Base-by-base conservation (phyloP, 2,329 filamentous ascomycete genomes). In the Botrytis medusae region DNA sequence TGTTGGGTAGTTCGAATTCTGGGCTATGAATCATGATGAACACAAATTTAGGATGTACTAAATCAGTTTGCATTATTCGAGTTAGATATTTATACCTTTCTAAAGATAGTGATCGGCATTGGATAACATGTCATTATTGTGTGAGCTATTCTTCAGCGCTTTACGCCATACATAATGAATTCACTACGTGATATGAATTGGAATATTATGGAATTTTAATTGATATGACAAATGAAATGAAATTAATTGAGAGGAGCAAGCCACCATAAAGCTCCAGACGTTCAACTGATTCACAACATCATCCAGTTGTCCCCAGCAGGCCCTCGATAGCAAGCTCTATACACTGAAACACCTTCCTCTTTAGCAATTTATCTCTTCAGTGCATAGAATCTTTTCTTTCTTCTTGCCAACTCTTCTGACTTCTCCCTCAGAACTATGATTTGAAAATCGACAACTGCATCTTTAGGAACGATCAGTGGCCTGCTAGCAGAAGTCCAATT, bases 361-460 rank as follows among this genome's bases (percentile, higher is more conserved):
- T 44, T 14, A 64, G 25, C n/a, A 32, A 64, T 46, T 1, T 44
- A 20, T 32, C 57, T 40, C 67, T 69, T 69, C 4, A 59, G 29
- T n/a, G n/a, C 67, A 59, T 42, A 59, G 10, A 42, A 69, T 29
- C 37, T 14, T 42, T 42, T 59, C 67, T 59, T 69, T 32, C 22
- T 69, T 20, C 44, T 59, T 22, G 34, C 67, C n/a, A 69, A 59
- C 20, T 57, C 37, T 6, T 69, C 51, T 22, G 67, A 37, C 34
- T 42, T 40, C 48, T 29, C 29, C 37, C 54, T 69, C 5, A 9
- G 2, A 40, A 69, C 32, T 25, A 59, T 51, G 34, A 69, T 25
- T 12, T 42, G 16, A 22, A 54, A 69, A 7, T 69, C 67, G 9
- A 69, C 16, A 42, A 69, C 34, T 32, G 57, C 20, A 57, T 69